Evolutionary conservation across 225 moss, liverwort and hornwort species (phyloP), one percentile per base, ranked within the genome.

Genomic region (Antitrichia curtipendula): DNA sequence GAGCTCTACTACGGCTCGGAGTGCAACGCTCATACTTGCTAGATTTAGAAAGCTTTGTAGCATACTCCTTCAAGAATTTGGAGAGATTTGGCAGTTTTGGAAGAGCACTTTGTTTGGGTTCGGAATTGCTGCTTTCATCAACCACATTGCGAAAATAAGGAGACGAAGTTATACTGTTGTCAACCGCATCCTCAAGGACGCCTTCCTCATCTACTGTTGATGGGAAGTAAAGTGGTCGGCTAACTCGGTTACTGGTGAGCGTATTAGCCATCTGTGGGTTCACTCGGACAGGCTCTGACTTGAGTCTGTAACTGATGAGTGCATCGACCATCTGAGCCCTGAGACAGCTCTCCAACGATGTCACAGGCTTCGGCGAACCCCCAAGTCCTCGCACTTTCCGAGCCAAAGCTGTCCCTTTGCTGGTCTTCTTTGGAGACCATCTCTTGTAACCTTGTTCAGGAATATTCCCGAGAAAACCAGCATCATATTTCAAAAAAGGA

Each of bases 291-390:
- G 81, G 41, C 31, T 87, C 87, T 40, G 81, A 50, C 81, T 88
- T 88, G n/a, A 78, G 86, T 86, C 91, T 92, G 31, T 94, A 91
- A 69, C 89, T 91, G 29, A 78, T 65, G 76, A 75, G 47, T 86
- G 83, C 76, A 86, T 92, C 92, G 38, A 81, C 88, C 83, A 96
- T 90, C 89, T 98, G 98, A 38, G 98, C 98, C 89, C 94, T 91
- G 41, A 98, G 94, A 82, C 97, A 97, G 84, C 97, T 97, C 90
- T 98, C 98, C 87, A 98, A 86, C 15, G 97, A 97, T 29, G 98
- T 96, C 38, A 98, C 93, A 29, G 95, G 93, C 86, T 95, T 94
- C 14, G 97, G 96, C 58, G 96, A 98, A 70, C 93, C 97, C 74
- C 96, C 86, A 85, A 98, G 80, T 64, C 91, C 90, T 52, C 92